Percentiles rank a stretch among this genome's conserved stretches.
Conservation (phyloP, 805 yeast species). For the Candida ponderosae region DNA sequence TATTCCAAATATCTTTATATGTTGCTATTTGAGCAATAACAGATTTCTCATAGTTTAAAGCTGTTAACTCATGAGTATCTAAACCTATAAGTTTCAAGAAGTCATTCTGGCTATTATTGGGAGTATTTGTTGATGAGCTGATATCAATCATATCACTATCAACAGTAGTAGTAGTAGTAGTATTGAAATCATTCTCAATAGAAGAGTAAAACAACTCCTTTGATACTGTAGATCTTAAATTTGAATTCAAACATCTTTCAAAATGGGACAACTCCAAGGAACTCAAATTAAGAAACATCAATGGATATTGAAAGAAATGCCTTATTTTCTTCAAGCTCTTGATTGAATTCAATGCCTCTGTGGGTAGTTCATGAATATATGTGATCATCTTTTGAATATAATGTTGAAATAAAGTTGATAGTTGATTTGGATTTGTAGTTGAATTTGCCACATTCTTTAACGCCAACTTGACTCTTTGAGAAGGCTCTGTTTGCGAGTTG, state of each 20-base stretch:
- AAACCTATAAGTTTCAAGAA: constrained; percentile 8
- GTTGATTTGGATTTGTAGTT: not conserved
- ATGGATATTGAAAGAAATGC: no score
- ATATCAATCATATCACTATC: no score
- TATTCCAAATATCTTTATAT: constrained; percentile 11
- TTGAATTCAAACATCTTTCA: no score
- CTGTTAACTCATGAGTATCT: constrained; percentile 8
- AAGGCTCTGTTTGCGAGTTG: constrained; percentile 16
- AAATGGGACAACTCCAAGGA: no score
- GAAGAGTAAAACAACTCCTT: no score
- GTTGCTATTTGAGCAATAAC: not conserved
- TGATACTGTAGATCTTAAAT: no score
- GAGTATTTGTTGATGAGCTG: no score
- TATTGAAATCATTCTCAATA: no score
- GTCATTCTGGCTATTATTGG: not conserved
- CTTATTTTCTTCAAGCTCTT: no score
- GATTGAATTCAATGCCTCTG: not conserved
- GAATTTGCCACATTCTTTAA: constrained; percentile 6
- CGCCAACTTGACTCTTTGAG: constrained; percentile 14
- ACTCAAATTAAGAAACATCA: no score
- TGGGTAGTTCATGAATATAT: constrained; percentile 2
- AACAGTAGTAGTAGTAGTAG: no score
- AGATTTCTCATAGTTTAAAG: constrained; percentile 7
- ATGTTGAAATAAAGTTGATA: constrained; percentile 5
- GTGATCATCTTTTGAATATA: constrained; percentile 12